Base-by-base conservation (phyloP, 192 early-diverging fungal genomes). In the Coemansia sp. region DNA sequence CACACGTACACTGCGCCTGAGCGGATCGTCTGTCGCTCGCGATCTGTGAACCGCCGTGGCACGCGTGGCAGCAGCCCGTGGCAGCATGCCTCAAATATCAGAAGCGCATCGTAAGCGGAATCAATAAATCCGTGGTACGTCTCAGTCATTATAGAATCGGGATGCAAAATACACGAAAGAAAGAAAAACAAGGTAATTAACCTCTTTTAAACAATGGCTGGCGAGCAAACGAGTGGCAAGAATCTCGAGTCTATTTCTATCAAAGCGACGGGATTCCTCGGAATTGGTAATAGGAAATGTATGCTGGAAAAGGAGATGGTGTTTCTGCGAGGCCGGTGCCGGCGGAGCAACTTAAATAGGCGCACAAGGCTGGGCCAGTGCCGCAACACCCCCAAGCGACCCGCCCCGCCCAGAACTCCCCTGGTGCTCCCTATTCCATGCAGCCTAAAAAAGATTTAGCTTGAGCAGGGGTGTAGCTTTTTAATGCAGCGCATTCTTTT, bases 1-100 rank as follows among this genome's bases (percentile, higher is more conserved):
- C 93, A 95, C 43, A 90, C 87, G 72, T 92, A 95, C 10, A 94
- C 88, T 1, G 92, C 89, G 1, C 92, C 92, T 2, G 94, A 92
- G 51, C 84, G 83, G 63, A 95, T 91, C 54, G 83, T 81, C 37
- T 85, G 85, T 56, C 92, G 87, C 75, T 95, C 94, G 49, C 89
- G 88, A 41, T 93, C 91, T 23, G 90, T 88, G 27, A 95, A 83
- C 35, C 94, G 85, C 8, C 94, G 86, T 66, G 91, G 92, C 12
- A 94, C 87, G 43, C 92, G 74, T 15, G 84, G 81, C 45, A 93
- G 78, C 19, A 84, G 75, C 17, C 87, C 86, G 21, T 76, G 60
- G 65, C 91, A 89, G 65, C 92, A 93, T 5, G 94, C 94, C 80
- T 95, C 94, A 64, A 95, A 93, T 35, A 95, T 79, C 59, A 94